Base-by-base conservation (phyloP, 2,329 filamentous ascomycete species). In the Westerdykella aurantiaca region DNA sequence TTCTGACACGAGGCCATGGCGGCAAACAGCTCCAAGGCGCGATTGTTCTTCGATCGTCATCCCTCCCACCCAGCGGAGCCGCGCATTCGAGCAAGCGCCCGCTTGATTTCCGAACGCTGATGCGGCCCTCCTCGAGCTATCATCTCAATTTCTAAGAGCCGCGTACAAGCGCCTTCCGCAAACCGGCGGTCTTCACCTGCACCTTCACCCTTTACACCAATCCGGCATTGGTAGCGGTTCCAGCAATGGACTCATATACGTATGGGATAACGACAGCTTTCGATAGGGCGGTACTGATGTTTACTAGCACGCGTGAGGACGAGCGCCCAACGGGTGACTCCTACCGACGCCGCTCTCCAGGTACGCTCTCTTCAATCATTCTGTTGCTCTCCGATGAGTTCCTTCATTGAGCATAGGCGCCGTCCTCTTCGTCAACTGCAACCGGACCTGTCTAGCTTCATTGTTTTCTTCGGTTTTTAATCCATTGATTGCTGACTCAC, bases 301-400 rank as follows among this genome's bases (percentile, higher is more conserved):
- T 43, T 39, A 57, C 47, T 44, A 48, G 49, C 23, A 54, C 55
- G 47, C 70, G 72, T 39, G 81, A 85, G 57, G 75, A 71, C 34
- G 83, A 82, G 50, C 82, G 84, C 55, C 57, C 64, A 10, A 50
- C 59, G 9, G 47, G 51, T 12, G 68, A 69, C 46, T 60, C 61
- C 5, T 69, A 69, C 43, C 77, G 83, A 46, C 78, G 77, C 48
- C 78, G 84, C 63, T 87, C 84, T 55, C 83, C 84, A 66, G 82
- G 84, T 87, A 76, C 63, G 82, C 45, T 34, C 17, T 37, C n/a
- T 18, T 16, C 4, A 77, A 9, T 29, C 25, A 29, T 29, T 29
- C 11, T 12, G 25, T 3, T 29, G 25, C 25, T 29, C 25, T 29
- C 4, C 11, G 25, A 29, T 12, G 11, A 5, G 11, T 9, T 12